A percentile compares a stretch with the other conserved stretches of the same genome.
Conservation (phyloP, 176 grass and related monocot genomes). For the Carex pumila region DNA sequence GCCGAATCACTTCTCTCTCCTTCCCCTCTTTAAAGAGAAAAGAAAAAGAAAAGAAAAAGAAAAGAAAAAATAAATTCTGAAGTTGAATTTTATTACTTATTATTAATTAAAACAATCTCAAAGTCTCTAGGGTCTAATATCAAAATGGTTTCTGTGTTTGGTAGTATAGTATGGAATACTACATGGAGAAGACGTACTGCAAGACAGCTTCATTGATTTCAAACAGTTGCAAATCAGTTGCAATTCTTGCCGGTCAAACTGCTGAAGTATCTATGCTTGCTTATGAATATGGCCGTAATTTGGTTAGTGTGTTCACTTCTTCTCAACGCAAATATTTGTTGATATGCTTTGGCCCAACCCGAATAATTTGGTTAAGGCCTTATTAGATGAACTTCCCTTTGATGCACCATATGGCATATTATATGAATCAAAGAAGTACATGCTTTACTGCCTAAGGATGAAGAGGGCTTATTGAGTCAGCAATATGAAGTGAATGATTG, state of each 20-base stretch:
- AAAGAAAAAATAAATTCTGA: background rate
- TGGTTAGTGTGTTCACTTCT: slow-evolving; percentile 42
- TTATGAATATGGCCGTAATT: slow-evolving; percentile 89
- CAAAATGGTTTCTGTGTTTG: slow-evolving; percentile 1
- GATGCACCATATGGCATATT: background rate
- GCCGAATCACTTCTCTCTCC: background rate
- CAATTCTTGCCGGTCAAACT: slow-evolving; percentile 88
- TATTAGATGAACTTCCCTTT: background rate
- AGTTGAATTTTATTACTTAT: background rate
- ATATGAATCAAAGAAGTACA: background rate
- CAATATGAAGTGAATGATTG: background rate
- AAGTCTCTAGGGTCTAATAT: slow-evolving; percentile 30
- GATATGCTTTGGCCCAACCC: background rate
- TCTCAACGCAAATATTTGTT: background rate
- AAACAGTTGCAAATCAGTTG: slow-evolving; percentile 91
- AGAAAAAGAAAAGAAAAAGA: background rate
- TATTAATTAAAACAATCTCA: slow-evolving; percentile 8
- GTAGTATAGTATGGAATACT: slow-evolving; percentile 92
- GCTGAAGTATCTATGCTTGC: slow-evolving; percentile 79
- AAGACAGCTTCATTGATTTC: slow-evolving; percentile 97
- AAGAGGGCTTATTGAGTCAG: background rate
- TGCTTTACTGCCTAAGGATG: background rate
- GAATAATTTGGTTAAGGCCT: slow-evolving; percentile 1
- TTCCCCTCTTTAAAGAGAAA: background rate
- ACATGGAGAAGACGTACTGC: slow-evolving; percentile 94